Percentiles rank a stretch among this genome's conserved stretches.
Evolutionary conservation across 441 rosid species (phyloP).

Genomic region (Adansonia madagascariensis): DNA sequence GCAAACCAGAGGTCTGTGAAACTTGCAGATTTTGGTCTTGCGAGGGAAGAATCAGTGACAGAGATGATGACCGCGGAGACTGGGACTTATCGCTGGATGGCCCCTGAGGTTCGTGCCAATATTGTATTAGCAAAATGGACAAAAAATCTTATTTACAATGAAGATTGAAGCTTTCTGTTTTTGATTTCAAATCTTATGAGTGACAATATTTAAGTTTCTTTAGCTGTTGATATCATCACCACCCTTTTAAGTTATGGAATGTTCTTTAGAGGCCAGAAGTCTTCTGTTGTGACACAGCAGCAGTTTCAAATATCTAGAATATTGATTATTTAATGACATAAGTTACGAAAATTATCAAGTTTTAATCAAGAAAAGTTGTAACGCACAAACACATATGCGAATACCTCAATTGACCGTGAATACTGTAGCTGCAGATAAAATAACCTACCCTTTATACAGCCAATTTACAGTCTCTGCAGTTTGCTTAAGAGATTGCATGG

Average conservation of each 20-base stretch:
- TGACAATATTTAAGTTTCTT: background rate
- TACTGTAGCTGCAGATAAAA: background rate
- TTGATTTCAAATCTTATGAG: too few relatives aligned
- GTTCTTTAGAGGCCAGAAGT: background rate
- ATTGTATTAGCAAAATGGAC: background rate
- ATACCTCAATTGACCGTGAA: background rate
- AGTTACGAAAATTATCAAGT: background rate
- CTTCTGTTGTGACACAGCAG: background rate
- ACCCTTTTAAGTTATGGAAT: background rate
- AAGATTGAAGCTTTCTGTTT: background rate
- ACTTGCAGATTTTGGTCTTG: constrained; percentile 98
- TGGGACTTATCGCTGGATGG: constrained; percentile 99
- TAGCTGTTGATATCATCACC: background rate
- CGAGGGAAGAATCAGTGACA: constrained; percentile 94
- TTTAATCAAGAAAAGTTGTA: background rate
- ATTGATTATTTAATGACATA: background rate
- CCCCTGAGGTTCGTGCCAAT: constrained; percentile 79
- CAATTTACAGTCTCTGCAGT: background rate
- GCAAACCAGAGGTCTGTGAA: constrained; percentile 77
- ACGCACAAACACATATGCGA: background rate
- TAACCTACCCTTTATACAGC: background rate
- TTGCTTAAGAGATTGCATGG: background rate
- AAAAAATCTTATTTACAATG: background rate
- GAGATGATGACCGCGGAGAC: constrained; percentile 99
- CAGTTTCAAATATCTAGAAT: constrained; percentile 1